phyloP scores from a whole-genome alignment of 768 basidiomycete species.

The Russula emetica region DNA sequence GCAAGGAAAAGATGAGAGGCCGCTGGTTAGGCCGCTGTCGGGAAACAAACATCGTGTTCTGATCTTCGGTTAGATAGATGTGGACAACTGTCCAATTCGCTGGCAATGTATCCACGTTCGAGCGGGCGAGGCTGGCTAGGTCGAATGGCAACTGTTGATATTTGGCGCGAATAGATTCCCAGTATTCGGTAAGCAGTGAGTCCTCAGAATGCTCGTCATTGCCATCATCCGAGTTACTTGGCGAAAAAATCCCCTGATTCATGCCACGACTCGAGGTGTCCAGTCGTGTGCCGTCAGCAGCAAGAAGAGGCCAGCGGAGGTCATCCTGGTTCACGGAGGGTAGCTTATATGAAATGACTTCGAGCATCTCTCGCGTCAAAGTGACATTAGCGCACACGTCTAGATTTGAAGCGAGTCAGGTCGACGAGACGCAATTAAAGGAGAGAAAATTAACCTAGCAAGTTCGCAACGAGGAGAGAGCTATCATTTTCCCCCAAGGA shows the following conservation, averaged over 20 bases:
- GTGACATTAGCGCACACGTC: conserved; percentile 76
- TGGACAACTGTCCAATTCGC: conserved; percentile 78
- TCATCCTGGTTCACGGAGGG: conserved; percentile 51
- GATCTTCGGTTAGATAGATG: conserved; percentile 79
- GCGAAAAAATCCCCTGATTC: conserved; percentile 27
- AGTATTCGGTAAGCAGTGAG: conserved; percentile 49
- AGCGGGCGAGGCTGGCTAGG: conserved; percentile 40
- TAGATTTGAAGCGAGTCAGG: conserved; percentile 33
- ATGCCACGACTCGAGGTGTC: conserved; percentile 30
- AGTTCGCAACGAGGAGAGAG: conserved; percentile 53
- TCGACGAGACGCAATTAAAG: not conserved
- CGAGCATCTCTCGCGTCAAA: conserved; percentile 80
- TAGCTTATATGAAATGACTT: conserved; percentile 73
- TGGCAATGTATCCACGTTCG: conserved; percentile 51
- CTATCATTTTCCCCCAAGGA: conserved; percentile 61
- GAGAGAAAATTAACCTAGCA: conserved; percentile 49
- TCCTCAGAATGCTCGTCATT: conserved; percentile 36
- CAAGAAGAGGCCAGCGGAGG: conserved; percentile 65
- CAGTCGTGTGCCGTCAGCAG: conserved; percentile 42
- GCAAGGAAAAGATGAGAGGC: conserved; percentile 84
- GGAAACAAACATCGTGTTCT: conserved; percentile 75
- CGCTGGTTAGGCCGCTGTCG: conserved; percentile 59
- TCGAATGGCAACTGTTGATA: conserved; percentile 48
- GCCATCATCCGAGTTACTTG: conserved; percentile 36
- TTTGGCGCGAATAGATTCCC: conserved; percentile 53